Evolutionary conservation across 495 filamentous ascomycete species (phyloP), one percentile per base, ranked within the genome.

Genomic region (Aspergillus nanangensis): DNA sequence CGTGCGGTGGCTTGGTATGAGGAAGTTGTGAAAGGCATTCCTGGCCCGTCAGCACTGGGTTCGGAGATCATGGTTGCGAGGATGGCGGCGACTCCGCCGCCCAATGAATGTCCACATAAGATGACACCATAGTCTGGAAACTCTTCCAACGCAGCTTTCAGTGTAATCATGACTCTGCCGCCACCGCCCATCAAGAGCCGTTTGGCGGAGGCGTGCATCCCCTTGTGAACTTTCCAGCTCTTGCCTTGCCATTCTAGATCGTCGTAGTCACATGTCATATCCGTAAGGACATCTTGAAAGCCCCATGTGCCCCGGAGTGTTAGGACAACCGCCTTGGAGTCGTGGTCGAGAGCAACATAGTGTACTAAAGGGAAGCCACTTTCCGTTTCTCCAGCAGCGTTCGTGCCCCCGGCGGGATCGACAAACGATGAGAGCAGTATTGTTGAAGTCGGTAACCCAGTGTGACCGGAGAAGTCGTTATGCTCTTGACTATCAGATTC

Each of bases 251-350:
- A 86, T 23, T 71, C 50, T 0, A 91, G 72, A 38, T 84, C 79
- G 50, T 88, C 85, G 47, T 87, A 91, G 44, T 90, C 87, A 58
- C 87, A 91, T 25, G 84, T 85, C 77, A 90, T 81, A 52, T 91
- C 87, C 9, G 86, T 86, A 13, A 91, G 72, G 10, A 90, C 79
- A 51, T 91, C 87, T 53, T 90, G 85, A 49, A 91, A 88, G 0
- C 86, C 87, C 40, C 89, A 75, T 0, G 87, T 91, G 0, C 87
- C 87, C 10, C 87, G 75, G 20, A 88, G 84, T 4, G 84, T 84
- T 8, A 91, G 71, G 0, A 90, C 86, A 7, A 91, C 76, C 0
- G 86, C 86, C 57, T 83, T 84, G 8, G 86, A 87, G 32, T 84
- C 83, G 53, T 89, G 86, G 54, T 91, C 87, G 2, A 90, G 65